These are phyloP conservation scores for Kazachstania taianensis DNA, from an alignment of 805 yeast genomes.

Conservation along the genomic window DNA sequence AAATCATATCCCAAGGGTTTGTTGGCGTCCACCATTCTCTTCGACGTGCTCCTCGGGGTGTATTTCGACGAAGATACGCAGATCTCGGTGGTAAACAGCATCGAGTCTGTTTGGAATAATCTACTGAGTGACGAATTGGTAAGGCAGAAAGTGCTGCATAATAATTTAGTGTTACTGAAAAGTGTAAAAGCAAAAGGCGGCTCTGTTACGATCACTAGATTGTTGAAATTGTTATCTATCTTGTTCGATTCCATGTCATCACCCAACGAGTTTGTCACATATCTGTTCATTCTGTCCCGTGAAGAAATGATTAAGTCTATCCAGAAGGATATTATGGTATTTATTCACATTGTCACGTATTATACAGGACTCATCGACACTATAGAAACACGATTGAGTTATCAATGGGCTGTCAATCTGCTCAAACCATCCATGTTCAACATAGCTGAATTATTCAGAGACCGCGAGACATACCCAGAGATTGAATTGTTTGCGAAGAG, in stretches of 20 bases:
- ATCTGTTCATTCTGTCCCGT: conserved; percentile 12
- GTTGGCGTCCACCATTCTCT: conserved; percentile 14
- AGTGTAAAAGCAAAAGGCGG: conserved; percentile 10
- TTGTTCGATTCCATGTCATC: conserved; percentile 8
- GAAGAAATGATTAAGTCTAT: conserved; percentile 10
- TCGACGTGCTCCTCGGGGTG: conserved; percentile 16
- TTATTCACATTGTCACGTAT: conserved; percentile 18
- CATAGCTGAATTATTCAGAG: conserved; percentile 16
- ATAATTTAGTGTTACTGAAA: conserved; percentile 14
- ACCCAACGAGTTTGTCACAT: conserved; percentile 12
- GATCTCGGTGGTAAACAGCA: conserved; percentile 15
- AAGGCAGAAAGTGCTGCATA: conserved; percentile 14
- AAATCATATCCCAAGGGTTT: conserved; percentile 21
- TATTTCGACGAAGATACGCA: conserved; percentile 17
- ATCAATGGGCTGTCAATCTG: conserved; percentile 12
- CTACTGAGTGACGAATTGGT: conserved; percentile 17
- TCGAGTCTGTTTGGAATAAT: conserved; percentile 15
- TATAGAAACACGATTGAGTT: conserved; percentile 1
- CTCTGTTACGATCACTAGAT: conserved; percentile 14
- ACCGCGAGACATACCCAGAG: conserved; percentile 12
- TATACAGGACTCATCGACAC: conserved; percentile 11
- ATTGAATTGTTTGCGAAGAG: conserved; percentile 14
- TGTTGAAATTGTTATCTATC: conserved; percentile 15
- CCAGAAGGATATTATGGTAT: conserved; percentile 16
- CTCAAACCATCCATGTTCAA: conserved; percentile 7